Base-by-base conservation (phyloP, 225 moss, liverwort and hornwort genomes). In the Polytrichum formosum region DNA sequence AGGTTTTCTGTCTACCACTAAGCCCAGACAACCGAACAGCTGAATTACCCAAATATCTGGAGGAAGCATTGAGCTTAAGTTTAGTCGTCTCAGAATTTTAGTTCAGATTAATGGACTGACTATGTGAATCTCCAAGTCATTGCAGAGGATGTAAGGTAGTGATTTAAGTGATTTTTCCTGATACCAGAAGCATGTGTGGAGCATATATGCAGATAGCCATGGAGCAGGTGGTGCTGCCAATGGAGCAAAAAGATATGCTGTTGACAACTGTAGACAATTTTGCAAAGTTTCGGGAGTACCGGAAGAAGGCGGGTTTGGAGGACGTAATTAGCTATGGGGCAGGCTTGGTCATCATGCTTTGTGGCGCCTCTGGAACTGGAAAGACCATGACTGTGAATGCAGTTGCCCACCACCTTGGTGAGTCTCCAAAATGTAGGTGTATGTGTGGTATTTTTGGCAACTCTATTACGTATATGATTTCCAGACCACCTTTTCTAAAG, bases 341-440 rank as follows among this genome's bases (percentile, higher is more conserved):
- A 65, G 88, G 88, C 18, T 70, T 88, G 71, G 85, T 88, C 29
- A 85, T 88, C 68, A 81, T 88, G 21, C 71, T 88, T 1, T 88
- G 88, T 66, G 88, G 88, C 54, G 77, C 88, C 61, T 88, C 88
- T 64, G 88, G 88, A 72, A 88, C 88, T 25, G 88, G 88, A 29
- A 88, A 88, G 55, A 88, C 88, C 56, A 88, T 88, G 88, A 88
- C 88, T 21, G 88, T 88, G 37, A 88, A 88, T 74, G 88, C 85
- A 46, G 80, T 88, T 21, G 88, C 88, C 28, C 88, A 85, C 70
- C 88, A 88, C 80, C 84, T 88, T 65, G 88, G 87, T 84, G 68
- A 68, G 26, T 55, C 68, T 68, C 25, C 46, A 21, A 6, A 7
- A 20, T 23, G 58, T 56, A 46, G 46, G 46, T 16, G 46, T 46